These are phyloP conservation scores for Spencermartinsiella ligniputridi DNA, from an alignment of 1,139 yeast species.

Conservation along the genomic window DNA sequence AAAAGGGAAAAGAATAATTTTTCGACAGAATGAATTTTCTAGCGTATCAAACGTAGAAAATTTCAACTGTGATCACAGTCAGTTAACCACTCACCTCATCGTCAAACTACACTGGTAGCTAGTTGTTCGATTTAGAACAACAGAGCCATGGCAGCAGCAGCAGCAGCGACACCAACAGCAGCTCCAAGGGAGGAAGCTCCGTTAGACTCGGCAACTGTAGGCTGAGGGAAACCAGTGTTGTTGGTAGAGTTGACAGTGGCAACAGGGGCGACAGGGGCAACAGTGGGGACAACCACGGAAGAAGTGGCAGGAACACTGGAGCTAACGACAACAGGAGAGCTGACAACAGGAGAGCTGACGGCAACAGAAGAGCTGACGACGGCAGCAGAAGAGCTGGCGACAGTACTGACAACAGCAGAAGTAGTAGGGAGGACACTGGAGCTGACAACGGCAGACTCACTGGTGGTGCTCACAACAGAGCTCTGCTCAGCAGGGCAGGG, in stretches of 20 bases:
- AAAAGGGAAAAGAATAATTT: not conserved
- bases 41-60: no score
- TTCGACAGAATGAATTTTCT: no score
- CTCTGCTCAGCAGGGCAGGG: conserved; percentile 6
- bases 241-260: conserved; percentile 3
- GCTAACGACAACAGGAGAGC: conserved; percentile 1
- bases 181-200: conserved; percentile 6
- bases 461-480: not conserved
- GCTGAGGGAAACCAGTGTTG: conserved; percentile 6
- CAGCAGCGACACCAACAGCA: conserved; percentile 6
- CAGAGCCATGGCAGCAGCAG: conserved; percentile 10
- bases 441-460: conserved; percentile 1
- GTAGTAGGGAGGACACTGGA: conserved; percentile 3
- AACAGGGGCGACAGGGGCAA: no score
- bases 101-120: no score
- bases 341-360: conserved; percentile 1
- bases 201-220: conserved; percentile 14
- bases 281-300: no score
- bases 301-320: no score
- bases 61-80: no score
- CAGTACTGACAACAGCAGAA: conserved; percentile 1
- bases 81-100: no score
- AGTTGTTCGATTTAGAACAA: conserved; percentile 3
- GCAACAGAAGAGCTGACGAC: conserved; percentile 3
- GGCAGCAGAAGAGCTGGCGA: conserved; percentile 5